Percentiles rank a stretch among this genome's conserved stretches.
Evolutionary conservation across 441 rosid species (phyloP).

Genomic region (Flueggea neowawraea): DNA sequence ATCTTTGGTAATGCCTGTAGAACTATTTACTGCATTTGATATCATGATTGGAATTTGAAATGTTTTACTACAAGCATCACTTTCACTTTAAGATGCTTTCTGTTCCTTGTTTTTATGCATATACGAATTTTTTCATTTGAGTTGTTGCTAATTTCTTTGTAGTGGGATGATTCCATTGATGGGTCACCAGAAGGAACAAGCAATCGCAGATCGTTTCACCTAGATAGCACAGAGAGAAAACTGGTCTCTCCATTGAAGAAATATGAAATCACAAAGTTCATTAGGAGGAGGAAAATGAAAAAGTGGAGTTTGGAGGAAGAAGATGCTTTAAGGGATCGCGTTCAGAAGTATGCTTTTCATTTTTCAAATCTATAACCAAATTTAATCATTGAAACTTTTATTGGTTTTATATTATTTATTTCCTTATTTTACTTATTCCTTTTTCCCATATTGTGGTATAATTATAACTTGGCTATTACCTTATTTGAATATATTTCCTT

Average conservation of each 20-base stretch:
- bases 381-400: neutral
- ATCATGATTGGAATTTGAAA: no score
- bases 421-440: neutral
- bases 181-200: constrained; percentile 25
- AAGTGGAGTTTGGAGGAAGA: constrained; percentile 54
- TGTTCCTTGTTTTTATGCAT: neutral
- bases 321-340: constrained; percentile 43
- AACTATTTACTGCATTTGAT: no score
- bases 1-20: no score
- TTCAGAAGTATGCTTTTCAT: constrained; percentile 25
- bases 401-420: neutral
- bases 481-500: neutral
- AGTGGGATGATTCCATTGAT: constrained; percentile 53
- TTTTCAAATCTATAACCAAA: neutral
- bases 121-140: neutral
- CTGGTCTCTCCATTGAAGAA: constrained; percentile 38
- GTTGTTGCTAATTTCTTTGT: constrained; percentile 1
- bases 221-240: constrained; percentile 27
- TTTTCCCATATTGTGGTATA: neutral
- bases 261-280: constrained; percentile 12
- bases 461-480: neutral
- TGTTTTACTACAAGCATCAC: no score
- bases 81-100: neutral
- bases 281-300: constrained; percentile 30
- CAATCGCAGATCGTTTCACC: constrained; percentile 9